Base-by-base conservation (phyloP, 208 protist genomes). In the Crithidia thermophila region DNA sequence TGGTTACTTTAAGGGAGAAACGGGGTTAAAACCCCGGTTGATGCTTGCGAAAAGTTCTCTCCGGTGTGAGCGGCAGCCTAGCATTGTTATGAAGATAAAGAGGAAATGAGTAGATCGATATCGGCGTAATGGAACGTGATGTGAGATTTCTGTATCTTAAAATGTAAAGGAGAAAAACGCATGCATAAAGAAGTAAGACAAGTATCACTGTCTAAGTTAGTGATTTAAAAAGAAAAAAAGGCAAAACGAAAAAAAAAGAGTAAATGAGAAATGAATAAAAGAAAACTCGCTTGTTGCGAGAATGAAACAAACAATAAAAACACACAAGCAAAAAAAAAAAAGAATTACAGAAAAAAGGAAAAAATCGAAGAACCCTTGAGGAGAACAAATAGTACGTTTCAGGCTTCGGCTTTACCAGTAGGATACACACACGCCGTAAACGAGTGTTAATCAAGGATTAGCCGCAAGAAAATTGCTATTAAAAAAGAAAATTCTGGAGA, bases 71-170 rank as follows among this genome's bases (percentile, higher is more conserved):
- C 30, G 3, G 10, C 11, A 39, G 1, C 1, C 57, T 51, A 27
- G 31, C 5, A 45, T 3, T 28, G 43, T 33, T 3, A n/a, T 33
- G 30, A 28, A 20, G 21, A 64, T 40, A 42, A 60, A 60, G 16
- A 46, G n/a, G 21, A 39, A 53, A 42, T 43, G 58, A 53, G 9
- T 30, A 64, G 25, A 53, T 31, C 33, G 43, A 51, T 42, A 43
- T 64, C 42, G 30, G 33, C 42, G 33, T 36, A 59, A 28, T 46
- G 13, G n/a, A 45, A 31, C 52, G 21, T 42, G 36, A 59, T 45
- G n/a, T n/a, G n/a, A n/a, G n/a, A n/a, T n/a, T n/a, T n/a, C n/a
- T n/a, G n/a, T n/a, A n/a, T 42, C 34, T 33, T 46, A 30, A 9
- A 51, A 25, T 5, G 7, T 27, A 27, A 61, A 30, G 1, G 3